Evolutionary conservation across 345 rosid species (phyloP), one percentile per base, ranked within the genome.

Genomic region (Syzygium oleosum): DNA sequence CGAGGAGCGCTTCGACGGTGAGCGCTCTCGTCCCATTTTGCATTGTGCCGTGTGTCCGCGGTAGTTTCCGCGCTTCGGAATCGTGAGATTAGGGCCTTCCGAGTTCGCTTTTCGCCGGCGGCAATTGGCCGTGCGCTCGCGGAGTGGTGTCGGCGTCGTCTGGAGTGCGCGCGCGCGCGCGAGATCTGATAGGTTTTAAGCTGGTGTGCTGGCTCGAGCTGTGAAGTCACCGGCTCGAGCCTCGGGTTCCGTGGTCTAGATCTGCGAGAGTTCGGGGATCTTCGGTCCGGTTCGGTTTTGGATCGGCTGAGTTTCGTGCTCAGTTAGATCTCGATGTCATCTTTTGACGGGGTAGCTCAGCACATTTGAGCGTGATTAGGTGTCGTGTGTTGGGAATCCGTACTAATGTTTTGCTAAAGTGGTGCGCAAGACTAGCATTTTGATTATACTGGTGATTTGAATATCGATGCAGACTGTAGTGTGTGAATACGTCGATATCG

Each of bases 1-100:
- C 91, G 99, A 97, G 87, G 99, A 97, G 51, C 98, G 96, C 12
- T 97, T 96, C 88, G 96, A 95, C 27, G 99, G 99, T 98, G 93
- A 68, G 58, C 84, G 1, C 65, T 0, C 23, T 61, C 22, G 52
- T 25, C 52, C 65, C 65, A 2, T 51, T 25, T 23, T 27, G 78
- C 41, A 54, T 80, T 43, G 85, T 9, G 2, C 77, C 0, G 4
- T 25, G 61, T 3, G 46, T 43, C 46, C 46, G 12, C 65, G 7
- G 43, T 41, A 4, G n/a, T 51, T 10, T 56, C 1, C 1, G 34
- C 23, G 52, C 15, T 43, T 63, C 25, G 87, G 87, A 5, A 0
- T 54, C 51, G 31, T 22, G 51, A 5, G 10, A 19, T 38, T 73
- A 73, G 83, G 83, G 65, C 65, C 41, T 0, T 41, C 73, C 5